Base-by-base conservation (phyloP, 2,329 filamentous ascomycete species). In the Alternaria rosae region DNA sequence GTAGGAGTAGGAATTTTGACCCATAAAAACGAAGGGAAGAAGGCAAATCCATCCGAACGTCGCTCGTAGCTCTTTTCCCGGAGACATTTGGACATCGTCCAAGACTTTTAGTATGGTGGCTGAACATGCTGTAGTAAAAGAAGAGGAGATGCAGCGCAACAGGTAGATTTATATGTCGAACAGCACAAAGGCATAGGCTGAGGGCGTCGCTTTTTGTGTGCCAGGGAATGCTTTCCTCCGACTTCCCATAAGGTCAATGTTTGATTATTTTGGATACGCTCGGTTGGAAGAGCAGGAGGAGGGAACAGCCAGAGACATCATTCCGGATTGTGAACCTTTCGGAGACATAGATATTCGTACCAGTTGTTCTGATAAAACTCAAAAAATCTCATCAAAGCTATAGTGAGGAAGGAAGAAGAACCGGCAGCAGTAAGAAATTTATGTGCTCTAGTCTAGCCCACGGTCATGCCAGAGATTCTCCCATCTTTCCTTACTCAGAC, bases 221-320 rank as follows among this genome's bases (percentile, higher is more conserved):
- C 15, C n/a, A 38, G 8, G 32, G 0, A 38, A 38, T 0, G 0
- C 0, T 38, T n/a, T 38, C 32, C n/a, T 3, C 10, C 2, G 0
- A 9, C 32, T 38, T 3, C 32, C 32, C 32, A 38, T 35, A 6
- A 1, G 0, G 32, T 0, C 15, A 15, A 9, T 15, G 1, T 8
- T 35, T 1, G 7, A 9, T 38, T 15, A 1, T 38, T 17, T 38
- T 38, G 8, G 10, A 5, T 3, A 17, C 0, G 35, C 35, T 10
- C 35, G 15, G 0, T 5, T 38, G 8, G 17, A 5, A 17, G 35
- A 38, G 35, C 15, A 17, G 35, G 17, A 38, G 8, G 8, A n/a
- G 32, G 4, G 15, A 10, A 38, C 15, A 38, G 4, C 8, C 32
- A 38, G 32, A 38, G 32, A 38, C 32, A 35, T n/a, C n/a, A n/a